Conservation (phyloP, 2,329 filamentous ascomycete genomes). For the Gaeumannomyces tritici region DNA sequence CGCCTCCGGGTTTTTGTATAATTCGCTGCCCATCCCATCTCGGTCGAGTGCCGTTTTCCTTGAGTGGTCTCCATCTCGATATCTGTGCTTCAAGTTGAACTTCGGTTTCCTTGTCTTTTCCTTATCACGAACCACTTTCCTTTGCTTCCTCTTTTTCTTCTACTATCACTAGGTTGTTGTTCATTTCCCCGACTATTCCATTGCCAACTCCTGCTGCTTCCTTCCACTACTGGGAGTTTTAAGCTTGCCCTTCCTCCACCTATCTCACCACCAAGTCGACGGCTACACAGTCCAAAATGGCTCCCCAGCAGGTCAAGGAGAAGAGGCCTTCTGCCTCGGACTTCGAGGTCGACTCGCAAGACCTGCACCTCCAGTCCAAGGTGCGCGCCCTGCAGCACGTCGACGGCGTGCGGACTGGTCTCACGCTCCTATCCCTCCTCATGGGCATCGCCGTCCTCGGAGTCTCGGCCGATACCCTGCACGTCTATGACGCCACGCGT, state of each 20-base stretch:
- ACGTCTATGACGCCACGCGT: constrained; percentile 45
- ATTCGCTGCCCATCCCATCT: neutral
- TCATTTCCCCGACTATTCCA: neutral
- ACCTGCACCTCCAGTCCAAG: constrained; percentile 26
- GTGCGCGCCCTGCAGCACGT: constrained; percentile 27
- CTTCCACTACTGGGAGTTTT: too few relatives aligned
- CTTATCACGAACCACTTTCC: neutral
- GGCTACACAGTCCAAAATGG: constrained; percentile 2
- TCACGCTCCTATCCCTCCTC: constrained; percentile 40
- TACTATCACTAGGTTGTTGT: neutral
- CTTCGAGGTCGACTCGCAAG: constrained; percentile 36
- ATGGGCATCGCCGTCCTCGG: constrained; percentile 43
- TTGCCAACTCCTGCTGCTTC: too few relatives aligned
- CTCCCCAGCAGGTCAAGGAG: constrained; percentile 2
- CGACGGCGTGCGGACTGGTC: constrained; percentile 33
- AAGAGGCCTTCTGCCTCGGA: constrained; percentile 28
- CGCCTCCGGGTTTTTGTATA: neutral
- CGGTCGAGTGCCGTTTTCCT: neutral
- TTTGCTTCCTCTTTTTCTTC: constrained; percentile 4
- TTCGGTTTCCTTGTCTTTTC: neutral
- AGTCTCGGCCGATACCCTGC: constrained; percentile 42
- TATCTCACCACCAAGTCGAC: neutral
- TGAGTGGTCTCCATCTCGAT: neutral
- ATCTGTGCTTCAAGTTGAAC: neutral
- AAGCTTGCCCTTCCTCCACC: too few relatives aligned